Conservation (phyloP, 352 stramenopile species). For the Phytophthora capsici region DNA sequence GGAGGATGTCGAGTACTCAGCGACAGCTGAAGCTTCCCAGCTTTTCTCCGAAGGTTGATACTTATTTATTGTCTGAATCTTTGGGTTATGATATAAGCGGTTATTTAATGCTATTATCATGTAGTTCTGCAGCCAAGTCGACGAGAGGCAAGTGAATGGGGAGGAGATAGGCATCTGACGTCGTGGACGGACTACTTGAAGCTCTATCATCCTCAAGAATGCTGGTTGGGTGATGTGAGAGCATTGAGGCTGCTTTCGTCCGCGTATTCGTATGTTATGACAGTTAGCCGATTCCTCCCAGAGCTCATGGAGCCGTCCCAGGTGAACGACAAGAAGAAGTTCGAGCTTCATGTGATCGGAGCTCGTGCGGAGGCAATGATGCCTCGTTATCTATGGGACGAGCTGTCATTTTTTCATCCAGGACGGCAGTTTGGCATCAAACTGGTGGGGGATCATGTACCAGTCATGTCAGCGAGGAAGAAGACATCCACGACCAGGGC, state of each 20-base stretch:
- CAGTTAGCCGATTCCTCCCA: conserved; percentile 54
- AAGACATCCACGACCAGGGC: conserved; percentile 16
- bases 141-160: conserved; percentile 25
- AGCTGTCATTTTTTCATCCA: conserved; percentile 54
- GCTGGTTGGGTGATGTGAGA: conserved; percentile 41
- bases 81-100: neutral
- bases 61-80: conserved; percentile 9
- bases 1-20: conserved; percentile 50
- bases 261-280: conserved; percentile 76
- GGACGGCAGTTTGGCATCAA: conserved; percentile 48
- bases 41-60: conserved; percentile 54
- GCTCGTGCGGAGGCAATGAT: conserved; percentile 79
- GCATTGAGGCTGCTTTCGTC: conserved; percentile 64
- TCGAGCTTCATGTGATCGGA: conserved; percentile 64
- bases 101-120: conserved; percentile 2
- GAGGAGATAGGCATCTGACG: conserved; percentile 12
- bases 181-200: conserved; percentile 60
- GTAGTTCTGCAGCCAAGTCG: conserved; percentile 41
- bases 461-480: conserved; percentile 36
- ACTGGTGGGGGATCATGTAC: conserved; percentile 73
- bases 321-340: neutral
- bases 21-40: conserved; percentile 39
- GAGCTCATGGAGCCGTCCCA: conserved; percentile 21
- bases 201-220: conserved; percentile 39
- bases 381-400: conserved; percentile 73